Percentiles rank a stretch among this genome's conserved stretches.
Conservation (phyloP, 176 grass and related monocot genomes). For the Aegilops speltoides region DNA sequence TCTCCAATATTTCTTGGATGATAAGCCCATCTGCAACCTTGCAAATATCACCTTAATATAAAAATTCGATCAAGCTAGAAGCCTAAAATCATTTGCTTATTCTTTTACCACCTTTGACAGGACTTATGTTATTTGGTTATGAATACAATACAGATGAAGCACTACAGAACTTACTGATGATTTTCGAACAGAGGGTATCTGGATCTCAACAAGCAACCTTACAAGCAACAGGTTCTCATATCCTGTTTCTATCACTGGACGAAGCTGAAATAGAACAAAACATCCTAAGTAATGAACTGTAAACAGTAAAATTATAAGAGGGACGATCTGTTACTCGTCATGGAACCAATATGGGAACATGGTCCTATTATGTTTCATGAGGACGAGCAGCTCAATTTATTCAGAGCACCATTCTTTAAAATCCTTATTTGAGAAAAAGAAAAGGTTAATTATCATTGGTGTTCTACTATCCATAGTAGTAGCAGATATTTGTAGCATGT, state of each 20-base stretch:
- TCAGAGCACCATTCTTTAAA: not conserved
- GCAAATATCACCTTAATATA: slow-evolving; percentile 33
- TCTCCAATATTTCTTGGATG: slow-evolving; percentile 69
- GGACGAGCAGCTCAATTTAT: not conserved
- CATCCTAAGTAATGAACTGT: slow-evolving; percentile 3
- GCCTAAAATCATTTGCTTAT: not conserved
- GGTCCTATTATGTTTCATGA: not conserved
- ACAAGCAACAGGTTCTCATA: slow-evolving; percentile 97
- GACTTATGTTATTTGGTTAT: not conserved
- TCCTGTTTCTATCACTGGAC: slow-evolving; percentile 91
- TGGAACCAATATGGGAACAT: not conserved
- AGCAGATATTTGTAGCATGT: not conserved
- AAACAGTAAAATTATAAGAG: not conserved
- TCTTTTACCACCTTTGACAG: not conserved
- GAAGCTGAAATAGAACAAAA: slow-evolving; percentile 54
- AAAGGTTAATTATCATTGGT: too few relatives aligned
- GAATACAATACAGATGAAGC: not conserved
- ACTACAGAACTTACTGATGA: slow-evolving; percentile 62
- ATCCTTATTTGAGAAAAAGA: not conserved
- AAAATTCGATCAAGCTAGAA: slow-evolving; percentile 34
- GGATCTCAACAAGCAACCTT: slow-evolving; percentile 81
- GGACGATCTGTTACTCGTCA: not conserved
- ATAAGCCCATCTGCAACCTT: slow-evolving; percentile 91
- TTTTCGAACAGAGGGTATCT: slow-evolving; percentile 53
- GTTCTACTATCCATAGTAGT: too few relatives aligned